Evolutionary conservation across 202 grass and related monocot species (phyloP).

Genomic region (Saccharum hybrid): DNA sequence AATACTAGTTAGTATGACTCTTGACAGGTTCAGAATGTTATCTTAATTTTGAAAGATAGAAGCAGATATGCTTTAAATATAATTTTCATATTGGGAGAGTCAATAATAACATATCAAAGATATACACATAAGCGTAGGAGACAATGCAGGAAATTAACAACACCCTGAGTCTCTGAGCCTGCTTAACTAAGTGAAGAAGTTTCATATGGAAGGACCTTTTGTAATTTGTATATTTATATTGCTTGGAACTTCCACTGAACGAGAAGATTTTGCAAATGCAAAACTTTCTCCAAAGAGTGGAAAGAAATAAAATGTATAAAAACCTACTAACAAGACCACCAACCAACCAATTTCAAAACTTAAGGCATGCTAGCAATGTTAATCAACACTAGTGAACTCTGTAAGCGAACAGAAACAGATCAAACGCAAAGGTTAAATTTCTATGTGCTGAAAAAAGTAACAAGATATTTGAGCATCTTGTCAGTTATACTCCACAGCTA

Average conservation of each 20-base stretch:
- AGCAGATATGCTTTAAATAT: constrained; percentile 4
- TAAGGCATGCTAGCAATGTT: constrained; percentile 33
- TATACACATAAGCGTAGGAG: neutral
- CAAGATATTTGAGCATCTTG: constrained; percentile 38
- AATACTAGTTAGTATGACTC: constrained; percentile 16
- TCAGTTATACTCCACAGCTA: constrained; percentile 41
- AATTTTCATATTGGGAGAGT: constrained; percentile 22
- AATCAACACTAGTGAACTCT: constrained; percentile 21
- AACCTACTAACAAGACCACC: constrained; percentile 19
- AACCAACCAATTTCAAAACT: constrained; percentile 19
- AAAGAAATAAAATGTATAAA: constrained; percentile 16
- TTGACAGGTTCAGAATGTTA: constrained; percentile 12
- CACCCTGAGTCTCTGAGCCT: neutral
- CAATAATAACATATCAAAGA: constrained; percentile 2
- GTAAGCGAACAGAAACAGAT: constrained; percentile 22
- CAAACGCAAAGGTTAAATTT: constrained; percentile 25
- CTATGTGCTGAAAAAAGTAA: constrained; percentile 6
- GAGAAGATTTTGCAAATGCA: constrained; percentile 16
- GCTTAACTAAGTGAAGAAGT: constrained; percentile 24
- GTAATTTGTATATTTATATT: constrained; percentile 15
- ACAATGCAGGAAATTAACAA: neutral
- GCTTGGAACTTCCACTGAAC: neutral
- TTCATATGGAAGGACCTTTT: constrained; percentile 17
- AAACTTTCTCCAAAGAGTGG: constrained; percentile 10
- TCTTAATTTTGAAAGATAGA: constrained; percentile 7